Percentiles rank a stretch among this genome's conserved stretches.
Evolutionary conservation across 345 rosid species (phyloP).

Genomic region (Eucalyptus camaldulensis): DNA sequence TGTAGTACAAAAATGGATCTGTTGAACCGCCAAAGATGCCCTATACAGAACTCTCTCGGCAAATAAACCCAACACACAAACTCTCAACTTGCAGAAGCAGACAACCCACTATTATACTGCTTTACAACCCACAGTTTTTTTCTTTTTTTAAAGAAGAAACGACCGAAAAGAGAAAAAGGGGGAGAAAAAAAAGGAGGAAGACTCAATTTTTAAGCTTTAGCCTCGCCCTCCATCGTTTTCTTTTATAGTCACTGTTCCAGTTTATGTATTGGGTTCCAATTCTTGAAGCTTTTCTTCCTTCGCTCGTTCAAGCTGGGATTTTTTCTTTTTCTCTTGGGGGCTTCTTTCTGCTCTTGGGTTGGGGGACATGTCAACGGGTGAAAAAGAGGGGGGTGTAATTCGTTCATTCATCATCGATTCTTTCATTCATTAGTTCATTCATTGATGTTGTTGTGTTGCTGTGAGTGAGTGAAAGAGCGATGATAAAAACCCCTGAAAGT

Average conservation of each 20-base stretch:
- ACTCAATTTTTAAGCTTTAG: neutral
- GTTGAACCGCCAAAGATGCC: neutral
- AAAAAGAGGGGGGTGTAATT: neutral
- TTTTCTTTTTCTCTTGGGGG: neutral
- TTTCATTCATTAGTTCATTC: neutral
- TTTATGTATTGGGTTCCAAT: neutral
- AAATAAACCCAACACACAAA: neutral
- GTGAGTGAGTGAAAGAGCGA: neutral
- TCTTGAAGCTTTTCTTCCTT: neutral
- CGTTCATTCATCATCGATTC: neutral
- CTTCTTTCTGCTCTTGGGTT: neutral
- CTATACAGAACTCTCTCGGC: neutral
- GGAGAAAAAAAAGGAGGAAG: neutral
- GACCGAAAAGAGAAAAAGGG: neutral
- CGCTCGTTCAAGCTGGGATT: neutral
- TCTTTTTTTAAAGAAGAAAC: neutral
- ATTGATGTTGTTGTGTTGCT: neutral
- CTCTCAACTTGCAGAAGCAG: neutral
- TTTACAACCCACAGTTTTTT: conserved; percentile 31
- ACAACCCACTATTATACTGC: neutral
- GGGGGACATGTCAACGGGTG: neutral
- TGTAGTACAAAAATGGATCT: neutral
- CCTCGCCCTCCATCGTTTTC: neutral
- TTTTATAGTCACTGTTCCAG: neutral
- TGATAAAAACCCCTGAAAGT: neutral